phyloP scores from a whole-genome alignment of 2,329 filamentous ascomycete species.

The Magnaporthales sp. region DNA sequence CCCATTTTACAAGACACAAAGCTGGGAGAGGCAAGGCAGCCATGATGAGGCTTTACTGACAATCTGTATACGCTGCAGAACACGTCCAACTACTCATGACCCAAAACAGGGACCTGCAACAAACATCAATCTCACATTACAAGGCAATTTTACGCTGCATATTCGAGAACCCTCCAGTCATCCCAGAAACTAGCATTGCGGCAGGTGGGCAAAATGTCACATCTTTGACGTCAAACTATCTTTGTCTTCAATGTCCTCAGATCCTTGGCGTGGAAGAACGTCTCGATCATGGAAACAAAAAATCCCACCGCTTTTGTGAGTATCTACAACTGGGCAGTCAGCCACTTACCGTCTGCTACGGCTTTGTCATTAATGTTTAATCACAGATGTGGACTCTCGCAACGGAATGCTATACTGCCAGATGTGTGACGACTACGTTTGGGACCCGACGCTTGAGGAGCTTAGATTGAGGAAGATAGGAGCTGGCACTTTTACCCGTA shows the following conservation, averaged over 20 bases:
- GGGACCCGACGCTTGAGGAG: conserved; percentile 72
- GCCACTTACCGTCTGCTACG: conserved; percentile 12
- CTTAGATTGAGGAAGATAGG: conserved; percentile 63
- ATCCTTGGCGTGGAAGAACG: conserved; percentile 60
- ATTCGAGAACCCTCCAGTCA: conserved; percentile 56
- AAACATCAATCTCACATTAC: conserved; percentile 63
- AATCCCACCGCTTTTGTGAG: conserved; percentile 66
- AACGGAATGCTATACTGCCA: conserved; percentile 71
- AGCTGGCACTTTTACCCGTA: conserved; percentile 57
- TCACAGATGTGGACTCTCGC: conserved; percentile 65
- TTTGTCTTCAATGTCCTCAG: conserved; percentile 64
- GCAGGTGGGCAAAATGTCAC: conserved; percentile 48
- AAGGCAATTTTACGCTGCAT: conserved; percentile 62
- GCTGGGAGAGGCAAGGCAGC: not conserved
- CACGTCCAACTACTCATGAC: conserved; percentile 62
- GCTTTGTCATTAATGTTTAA: conserved; percentile 11
- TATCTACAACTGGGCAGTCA: conserved; percentile 6
- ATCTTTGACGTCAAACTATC: conserved; percentile 58
- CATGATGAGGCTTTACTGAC: conserved; percentile 16
- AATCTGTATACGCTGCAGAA: conserved; percentile 35
- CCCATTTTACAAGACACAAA: not conserved
- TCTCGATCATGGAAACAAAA: conserved; percentile 57
- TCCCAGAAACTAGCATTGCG: conserved; percentile 56
- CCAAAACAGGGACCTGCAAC: conserved; percentile 53
- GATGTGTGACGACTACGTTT: conserved; percentile 74